Conservation (phyloP, 495 filamentous ascomycete species). For the Penicillium parvum region DNA sequence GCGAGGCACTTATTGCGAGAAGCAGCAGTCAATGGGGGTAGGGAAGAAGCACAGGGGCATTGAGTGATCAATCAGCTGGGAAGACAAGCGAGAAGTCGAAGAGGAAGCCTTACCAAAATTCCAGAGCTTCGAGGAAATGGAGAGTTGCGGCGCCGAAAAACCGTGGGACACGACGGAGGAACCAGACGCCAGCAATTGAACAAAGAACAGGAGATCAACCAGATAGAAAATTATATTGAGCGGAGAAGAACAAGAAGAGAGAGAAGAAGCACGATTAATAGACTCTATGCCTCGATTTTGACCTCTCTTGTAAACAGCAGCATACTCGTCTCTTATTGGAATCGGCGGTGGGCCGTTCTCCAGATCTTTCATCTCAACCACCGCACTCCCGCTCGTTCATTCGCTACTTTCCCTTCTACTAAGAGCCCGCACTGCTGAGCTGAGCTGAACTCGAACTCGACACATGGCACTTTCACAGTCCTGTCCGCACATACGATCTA, state of each 20-base stretch:
- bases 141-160: too few relatives aligned
- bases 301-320: conserved; percentile 2
- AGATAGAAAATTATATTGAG: too few relatives aligned
- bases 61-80: too few relatives aligned
- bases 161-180: too few relatives aligned
- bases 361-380: conserved; percentile 5
- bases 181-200: too few relatives aligned
- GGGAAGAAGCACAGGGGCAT: background rate
- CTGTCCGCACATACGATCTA: background rate
- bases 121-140: too few relatives aligned
- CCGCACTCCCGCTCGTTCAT: conserved; percentile 5
- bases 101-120: too few relatives aligned
- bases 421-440: too few relatives aligned
- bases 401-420: conserved; percentile 5
- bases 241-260: too few relatives aligned
- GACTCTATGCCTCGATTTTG: background rate
- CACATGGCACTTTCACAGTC: conserved; percentile 3
- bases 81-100: too few relatives aligned
- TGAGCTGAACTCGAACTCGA: conserved; percentile 14
- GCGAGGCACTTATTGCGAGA: conserved; percentile 1
- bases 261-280: conserved; percentile 1
- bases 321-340: conserved; percentile 9
- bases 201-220: too few relatives aligned
- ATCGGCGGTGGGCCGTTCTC: conserved; percentile 8
- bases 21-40: background rate